Conservation (phyloP, 495 filamentous ascomycete genomes). For the Ramalina intermedia region DNA sequence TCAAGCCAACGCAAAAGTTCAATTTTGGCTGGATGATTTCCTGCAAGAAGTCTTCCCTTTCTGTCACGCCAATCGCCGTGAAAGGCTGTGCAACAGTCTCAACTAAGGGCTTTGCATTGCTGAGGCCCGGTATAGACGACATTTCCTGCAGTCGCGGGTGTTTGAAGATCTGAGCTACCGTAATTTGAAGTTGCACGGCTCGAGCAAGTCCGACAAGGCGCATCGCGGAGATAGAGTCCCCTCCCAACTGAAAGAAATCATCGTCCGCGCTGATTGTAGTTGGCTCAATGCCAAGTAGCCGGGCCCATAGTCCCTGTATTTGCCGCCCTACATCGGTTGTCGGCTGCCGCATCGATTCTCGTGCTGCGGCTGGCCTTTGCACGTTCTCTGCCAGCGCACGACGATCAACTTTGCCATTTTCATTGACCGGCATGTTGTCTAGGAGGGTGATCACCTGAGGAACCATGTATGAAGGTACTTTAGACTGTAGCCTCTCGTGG, state of each 20-base stretch:
- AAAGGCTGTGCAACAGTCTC: background rate
- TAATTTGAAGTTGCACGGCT: conserved; percentile 22
- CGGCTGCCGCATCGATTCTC: background rate
- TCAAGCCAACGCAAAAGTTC: background rate
- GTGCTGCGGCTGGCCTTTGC: background rate
- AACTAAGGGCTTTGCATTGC: background rate
- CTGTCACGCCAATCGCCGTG: background rate
- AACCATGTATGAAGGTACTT: background rate
- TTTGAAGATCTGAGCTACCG: conserved; percentile 30
- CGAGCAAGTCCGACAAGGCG: conserved; percentile 30
- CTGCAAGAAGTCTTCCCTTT: no score
- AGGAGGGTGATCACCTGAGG: background rate
- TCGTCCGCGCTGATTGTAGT: conserved; percentile 29
- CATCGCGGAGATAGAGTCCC: conserved; percentile 44
- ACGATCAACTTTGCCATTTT: background rate
- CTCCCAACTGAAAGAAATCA: conserved; percentile 39
- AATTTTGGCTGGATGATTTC: no score
- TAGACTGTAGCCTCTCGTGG: background rate
- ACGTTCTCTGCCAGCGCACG: background rate
- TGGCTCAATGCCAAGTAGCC: conserved; percentile 16
- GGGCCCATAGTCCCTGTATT: conserved; percentile 24
- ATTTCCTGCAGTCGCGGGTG: conserved; percentile 13
- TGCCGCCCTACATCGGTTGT: conserved; percentile 9
- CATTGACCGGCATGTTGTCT: background rate
- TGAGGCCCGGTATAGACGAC: background rate